Evolutionary conservation across 768 basidiomycete species (phyloP), one percentile per base, ranked within the genome.

Genomic region (Auricularia sp.): DNA sequence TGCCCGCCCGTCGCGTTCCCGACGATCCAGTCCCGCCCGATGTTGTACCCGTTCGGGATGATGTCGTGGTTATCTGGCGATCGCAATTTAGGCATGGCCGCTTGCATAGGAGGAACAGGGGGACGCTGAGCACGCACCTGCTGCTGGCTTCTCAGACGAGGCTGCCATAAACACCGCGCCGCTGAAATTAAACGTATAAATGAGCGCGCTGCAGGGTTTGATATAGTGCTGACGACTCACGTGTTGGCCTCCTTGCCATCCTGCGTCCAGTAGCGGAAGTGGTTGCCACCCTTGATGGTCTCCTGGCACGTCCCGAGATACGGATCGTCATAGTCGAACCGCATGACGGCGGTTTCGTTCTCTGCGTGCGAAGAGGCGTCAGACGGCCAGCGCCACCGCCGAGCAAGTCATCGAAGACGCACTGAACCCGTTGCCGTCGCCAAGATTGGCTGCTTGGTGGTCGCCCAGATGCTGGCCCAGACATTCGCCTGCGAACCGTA

Each of bases 261-360:
- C 76, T 95, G 93, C 4, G 80, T 74, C 93, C 92, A 95, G 73
- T 93, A 95, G 47, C 93, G 83, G 71, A 93, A 84, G 71, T 97
- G 93, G 70, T 90, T 83, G 5, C 94, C 94, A 1, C 93, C 93
- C 68, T 90, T 71, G 51, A 95, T 81, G 2, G 91, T 90, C 74
- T 97, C 93, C 68, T 82, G 77, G 74, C 94, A 96, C 1, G 93
- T 83, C 0, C 94, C 94, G n/a, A 94, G 74, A 62, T 84, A 77
- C 0, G 86, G 83, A 69, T 96, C 85, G 7, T 84, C 85, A 72
- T 91, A 98, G 71, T 93, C 83, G 83, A 84, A 93, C 42, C 94
- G 82, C 33, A 95, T 84, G n/a, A 87, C 88, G 7, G 85, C 84
- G 0, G 88, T 88, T 72, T 97, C 87, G 72, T 93, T 91, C 66